Evolutionary conservation across 805 yeast genomes (phyloP).

Genomic region (Candida morakotiae): DNA sequence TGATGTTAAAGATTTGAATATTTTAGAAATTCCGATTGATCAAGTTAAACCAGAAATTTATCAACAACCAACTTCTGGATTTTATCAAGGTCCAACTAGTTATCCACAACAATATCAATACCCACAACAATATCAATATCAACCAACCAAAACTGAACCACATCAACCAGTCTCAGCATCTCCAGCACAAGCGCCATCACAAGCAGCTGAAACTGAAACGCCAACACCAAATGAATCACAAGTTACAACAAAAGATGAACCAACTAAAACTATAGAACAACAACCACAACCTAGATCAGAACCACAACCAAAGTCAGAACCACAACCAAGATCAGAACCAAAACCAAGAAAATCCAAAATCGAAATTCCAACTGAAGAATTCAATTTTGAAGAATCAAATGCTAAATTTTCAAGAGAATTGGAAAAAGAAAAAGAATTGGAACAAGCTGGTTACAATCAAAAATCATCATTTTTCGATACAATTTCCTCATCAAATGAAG

Average conservation of each 20-base stretch:
- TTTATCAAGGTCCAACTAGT: slow-evolving; percentile 12
- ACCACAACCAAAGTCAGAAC: slow-evolving; percentile 11
- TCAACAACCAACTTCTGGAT: slow-evolving; percentile 13
- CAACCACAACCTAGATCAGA: slow-evolving; percentile 9
- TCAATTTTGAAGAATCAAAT: slow-evolving; percentile 71
- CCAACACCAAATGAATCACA: neutral
- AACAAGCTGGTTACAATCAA: slow-evolving; percentile 55
- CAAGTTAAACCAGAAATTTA: slow-evolving; percentile 55
- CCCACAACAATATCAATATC: neutral
- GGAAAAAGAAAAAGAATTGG: slow-evolving; percentile 29
- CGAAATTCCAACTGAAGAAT: slow-evolving; percentile 53
- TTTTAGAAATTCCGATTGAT: slow-evolving; percentile 68
- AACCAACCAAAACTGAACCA: slow-evolving; percentile 10
- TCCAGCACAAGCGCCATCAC: slow-evolving; percentile 7
- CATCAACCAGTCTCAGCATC: slow-evolving; percentile 7
- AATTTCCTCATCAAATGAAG: slow-evolving; percentile 64
- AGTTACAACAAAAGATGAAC: slow-evolving; percentile 5
- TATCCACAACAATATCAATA: neutral
- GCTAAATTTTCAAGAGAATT: slow-evolving; percentile 63
- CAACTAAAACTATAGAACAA: slow-evolving; percentile 5
- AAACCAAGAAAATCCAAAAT: slow-evolving; percentile 6
- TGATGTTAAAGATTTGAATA: slow-evolving; percentile 85
- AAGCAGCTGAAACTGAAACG: neutral
- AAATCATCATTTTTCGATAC: slow-evolving; percentile 85
- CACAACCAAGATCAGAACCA: slow-evolving; percentile 14